Percentiles rank a stretch among this genome's conserved stretches.
Conservation (phyloP, 2,329 filamentous ascomycete genomes). For the Clonostachys chloroleuca region DNA sequence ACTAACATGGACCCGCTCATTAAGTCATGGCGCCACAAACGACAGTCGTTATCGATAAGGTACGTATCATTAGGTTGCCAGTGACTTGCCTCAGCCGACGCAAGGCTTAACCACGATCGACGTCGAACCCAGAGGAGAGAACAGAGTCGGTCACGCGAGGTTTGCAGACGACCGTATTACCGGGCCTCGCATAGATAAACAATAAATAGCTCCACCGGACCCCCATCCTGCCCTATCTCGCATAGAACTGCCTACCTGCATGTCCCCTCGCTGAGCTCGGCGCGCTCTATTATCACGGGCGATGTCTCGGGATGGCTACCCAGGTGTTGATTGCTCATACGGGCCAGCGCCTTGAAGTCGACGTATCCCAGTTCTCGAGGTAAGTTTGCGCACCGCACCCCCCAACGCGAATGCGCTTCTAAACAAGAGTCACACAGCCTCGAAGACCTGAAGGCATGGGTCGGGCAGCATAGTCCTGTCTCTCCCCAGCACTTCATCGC, state of each 20-base stretch:
- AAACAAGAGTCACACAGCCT: conserved; percentile 45
- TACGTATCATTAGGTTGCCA: too few species aligned
- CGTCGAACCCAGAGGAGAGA: too few species aligned
- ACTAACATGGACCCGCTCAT: too few species aligned
- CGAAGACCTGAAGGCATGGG: conserved; percentile 81
- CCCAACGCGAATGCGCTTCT: conserved; percentile 4
- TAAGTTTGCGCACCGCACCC: conserved; percentile 30
- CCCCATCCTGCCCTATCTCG: too few species aligned
- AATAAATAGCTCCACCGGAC: too few species aligned
- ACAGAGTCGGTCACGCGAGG: conserved; percentile 1
- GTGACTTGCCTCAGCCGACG: too few species aligned
- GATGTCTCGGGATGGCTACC: conserved; percentile 73
- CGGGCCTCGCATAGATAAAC: too few species aligned
- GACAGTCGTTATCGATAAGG: too few species aligned
- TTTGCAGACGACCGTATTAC: background rate
- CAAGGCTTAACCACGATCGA: too few species aligned
- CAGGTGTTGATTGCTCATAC: conserved; percentile 90
- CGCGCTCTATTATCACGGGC: conserved; percentile 15
- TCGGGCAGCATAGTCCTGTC: conserved; percentile 70
- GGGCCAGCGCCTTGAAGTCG: conserved; percentile 78
- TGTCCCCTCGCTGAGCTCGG: background rate
- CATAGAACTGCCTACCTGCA: background rate
- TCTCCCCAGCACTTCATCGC: conserved; percentile 77
- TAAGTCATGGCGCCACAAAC: too few species aligned
- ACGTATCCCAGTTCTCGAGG: conserved; percentile 72